phyloP scores from a whole-genome alignment of 176 grass and related monocot genomes.

The Ampelocalamus luodianensis region DNA sequence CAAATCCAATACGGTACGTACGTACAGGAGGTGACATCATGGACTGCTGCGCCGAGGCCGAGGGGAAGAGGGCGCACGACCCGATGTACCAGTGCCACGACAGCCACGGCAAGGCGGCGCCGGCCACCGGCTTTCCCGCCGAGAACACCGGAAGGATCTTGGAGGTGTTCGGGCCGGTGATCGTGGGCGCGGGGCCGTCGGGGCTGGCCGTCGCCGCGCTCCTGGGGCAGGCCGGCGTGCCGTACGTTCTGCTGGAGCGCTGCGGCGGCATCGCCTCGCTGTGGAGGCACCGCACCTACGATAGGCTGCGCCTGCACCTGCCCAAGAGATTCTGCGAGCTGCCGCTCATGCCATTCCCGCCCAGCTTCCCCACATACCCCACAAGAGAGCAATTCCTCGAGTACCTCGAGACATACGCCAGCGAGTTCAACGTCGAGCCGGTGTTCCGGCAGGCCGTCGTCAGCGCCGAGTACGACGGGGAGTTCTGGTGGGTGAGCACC shows the following conservation, averaged over 20 bases:
- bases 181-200: conserved; percentile 75
- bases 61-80: conserved; percentile 71
- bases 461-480: conserved; percentile 62
- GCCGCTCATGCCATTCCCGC: conserved; percentile 70
- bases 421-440: conserved; percentile 53
- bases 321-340: conserved; percentile 84
- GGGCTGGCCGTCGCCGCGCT: conserved; percentile 74
- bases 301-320: conserved; percentile 79
- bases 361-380: conserved; percentile 60
- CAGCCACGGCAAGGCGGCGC: background rate
- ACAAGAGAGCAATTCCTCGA: conserved; percentile 77
- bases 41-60: conserved; percentile 42
- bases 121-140: conserved; percentile 39
- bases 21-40: background rate
- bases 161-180: conserved; percentile 51
- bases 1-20: background rate
- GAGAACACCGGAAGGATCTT: background rate
- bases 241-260: conserved; percentile 74
- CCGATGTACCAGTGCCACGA: conserved; percentile 40
- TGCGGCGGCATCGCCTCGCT: conserved; percentile 74
- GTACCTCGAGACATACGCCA: conserved; percentile 65
- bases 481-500: conserved; percentile 63
- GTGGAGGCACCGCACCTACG: conserved; percentile 84
- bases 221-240: conserved; percentile 50
- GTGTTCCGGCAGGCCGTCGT: conserved; percentile 56